Base-by-base conservation (phyloP, 768 basidiomycete genomes). In the Tricholoma matsutake region DNA sequence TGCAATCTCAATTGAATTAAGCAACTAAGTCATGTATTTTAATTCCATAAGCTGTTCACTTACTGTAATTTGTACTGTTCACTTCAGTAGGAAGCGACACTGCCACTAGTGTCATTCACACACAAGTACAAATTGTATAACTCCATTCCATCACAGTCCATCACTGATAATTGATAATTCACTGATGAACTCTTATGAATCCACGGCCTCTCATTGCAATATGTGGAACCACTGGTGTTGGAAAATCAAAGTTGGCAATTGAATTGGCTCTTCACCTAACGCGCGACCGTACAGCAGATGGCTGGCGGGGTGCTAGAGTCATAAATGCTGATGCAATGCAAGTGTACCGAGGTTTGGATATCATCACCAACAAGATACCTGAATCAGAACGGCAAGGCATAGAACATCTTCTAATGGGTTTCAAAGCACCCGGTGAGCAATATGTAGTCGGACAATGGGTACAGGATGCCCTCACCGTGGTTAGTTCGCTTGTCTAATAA, bases 251-350 rank as follows among this genome's bases (percentile, higher is more conserved):
- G 59, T 81, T 98, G 7, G 92, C 92, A 4, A 85, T 99, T 20
- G 88, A 97, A 61, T 83, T 99, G 14, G 96, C 96, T 25, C 79
- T 86, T 34, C 80, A 78, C 60, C 72, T 89, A 22, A 70, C 80
- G 10, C 72, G 78, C 47, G 66, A 64, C 34, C 58, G 67, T 43
- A 66, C 64, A 29, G 71, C 67, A 29, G 72, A 75, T 66, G 76
- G 73, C 51, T 89, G 86, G 82, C 75, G 72, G 13, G 84, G 86
- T 11, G 88, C 86, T 7, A 85, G 86, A 68, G 82, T 98, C 65
- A 88, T 99, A 70, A 98, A 98, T 70, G 93, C 96, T 9, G 97
- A 99, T 74, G 86, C 96, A 11, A 98, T 99, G 96, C 97, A 99
- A 73, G 88, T 94, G 11, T 98, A 98, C 72, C 79, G 80, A 16